phyloP scores from a whole-genome alignment of 1,139 yeast species.

The Kluyveromyces sp. region DNA sequence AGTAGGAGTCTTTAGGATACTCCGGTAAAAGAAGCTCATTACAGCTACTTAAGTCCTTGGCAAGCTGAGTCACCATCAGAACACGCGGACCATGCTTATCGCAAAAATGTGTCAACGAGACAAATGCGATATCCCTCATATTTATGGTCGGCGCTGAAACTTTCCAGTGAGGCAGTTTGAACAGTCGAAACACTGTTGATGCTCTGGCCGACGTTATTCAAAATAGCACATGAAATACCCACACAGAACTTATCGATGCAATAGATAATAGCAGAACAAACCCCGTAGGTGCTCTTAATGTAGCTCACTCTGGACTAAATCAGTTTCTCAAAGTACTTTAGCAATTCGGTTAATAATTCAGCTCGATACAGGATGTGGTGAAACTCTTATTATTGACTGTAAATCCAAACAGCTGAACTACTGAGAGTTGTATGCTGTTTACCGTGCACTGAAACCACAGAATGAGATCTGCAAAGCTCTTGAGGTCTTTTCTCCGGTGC shows the following conservation, averaged over 20 bases:
- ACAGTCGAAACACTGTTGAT: background rate
- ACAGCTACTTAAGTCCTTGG: constrained; percentile 18
- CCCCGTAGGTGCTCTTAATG: too few relatives aligned
- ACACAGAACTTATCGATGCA: background rate
- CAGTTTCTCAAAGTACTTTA: too few relatives aligned
- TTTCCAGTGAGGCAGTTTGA: background rate
- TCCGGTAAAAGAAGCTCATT: constrained; percentile 28
- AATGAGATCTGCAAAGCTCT: too few relatives aligned
- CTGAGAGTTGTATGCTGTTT: too few relatives aligned
- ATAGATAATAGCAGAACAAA: background rate
- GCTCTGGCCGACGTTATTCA: background rate
- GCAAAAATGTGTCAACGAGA: constrained; percentile 74
- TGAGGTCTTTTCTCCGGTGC: too few relatives aligned
- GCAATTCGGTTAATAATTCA: too few relatives aligned
- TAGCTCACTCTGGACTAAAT: too few relatives aligned
- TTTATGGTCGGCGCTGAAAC: constrained; percentile 11
- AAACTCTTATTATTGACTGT: too few relatives aligned
- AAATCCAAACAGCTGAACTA: too few relatives aligned
- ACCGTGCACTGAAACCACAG: too few relatives aligned
- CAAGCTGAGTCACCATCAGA: constrained; percentile 61
- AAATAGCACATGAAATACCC: background rate
- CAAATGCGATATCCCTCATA: constrained; percentile 16
- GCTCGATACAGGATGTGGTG: too few relatives aligned
- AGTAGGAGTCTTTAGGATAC: constrained; percentile 40
- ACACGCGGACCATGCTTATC: constrained; percentile 81